Evolutionary conservation across 2,329 filamentous ascomycete species (phyloP), one percentile per base, ranked within the genome.

Genomic region (Fusarium nurragi): DNA sequence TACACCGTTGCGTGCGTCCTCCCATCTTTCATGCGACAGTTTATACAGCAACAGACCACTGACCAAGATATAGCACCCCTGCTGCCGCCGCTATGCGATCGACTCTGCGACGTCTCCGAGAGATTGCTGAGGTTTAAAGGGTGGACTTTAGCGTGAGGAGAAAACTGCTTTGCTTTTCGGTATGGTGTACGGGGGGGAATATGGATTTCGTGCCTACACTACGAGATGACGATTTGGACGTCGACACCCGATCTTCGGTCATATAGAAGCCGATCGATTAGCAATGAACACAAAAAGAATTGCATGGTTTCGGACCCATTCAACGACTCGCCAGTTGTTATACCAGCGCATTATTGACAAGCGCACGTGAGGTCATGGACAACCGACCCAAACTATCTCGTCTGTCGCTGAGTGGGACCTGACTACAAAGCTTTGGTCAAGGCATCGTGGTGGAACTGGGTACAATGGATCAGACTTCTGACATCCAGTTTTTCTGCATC

Each of bases 1-100:
- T 98, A 96, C 88, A 90, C 89, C 76, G 91, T 98, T 81, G 91
- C 95, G 94, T 97, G 93, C 84, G 94, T 95, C 36, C n/a, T 50
- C 60, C 41, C 40, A 54, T 51, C 44, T 50, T 14, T 32, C 40
- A n/a, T 19, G 14, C 46, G 36, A 36, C 16, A 48, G 28, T 30
- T 13, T 30, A 34, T 51, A 8, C 23, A 13, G 34, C 45, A 30
- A 58, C 46, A 45, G 46, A 67, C 28, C 51, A 71, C 77, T 79
- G 68, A 77, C 65, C 43, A 30, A 38, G 14, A n/a, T 44, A 74
- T 75, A 96, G 93, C 73, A 97, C 94, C 76, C 92, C 94, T 71
- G 94, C 94, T 77, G 94, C 94, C 72, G 93, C 93, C 77, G 93
- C 94, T 77, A 97, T 94, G 83, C 89, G 94, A 83, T 97, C 94